phyloP scores from a whole-genome alignment of 345 rosid genomes.

The Syzygium jambos region DNA sequence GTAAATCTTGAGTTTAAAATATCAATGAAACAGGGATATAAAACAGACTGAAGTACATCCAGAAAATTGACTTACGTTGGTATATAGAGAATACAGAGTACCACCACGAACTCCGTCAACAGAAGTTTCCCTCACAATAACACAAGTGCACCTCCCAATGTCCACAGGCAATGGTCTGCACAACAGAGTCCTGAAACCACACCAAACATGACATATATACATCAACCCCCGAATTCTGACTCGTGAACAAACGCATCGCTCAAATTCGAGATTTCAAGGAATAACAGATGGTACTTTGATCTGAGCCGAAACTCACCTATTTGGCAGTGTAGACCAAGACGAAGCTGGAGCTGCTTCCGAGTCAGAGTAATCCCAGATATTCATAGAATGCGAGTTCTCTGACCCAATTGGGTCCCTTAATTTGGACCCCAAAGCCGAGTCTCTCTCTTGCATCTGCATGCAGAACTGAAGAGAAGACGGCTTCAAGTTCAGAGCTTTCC shows the following conservation, averaged over 20 bases:
- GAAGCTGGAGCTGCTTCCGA: constrained; percentile 96
- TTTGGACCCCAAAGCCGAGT: constrained; percentile 39
- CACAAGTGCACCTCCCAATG: constrained; percentile 82
- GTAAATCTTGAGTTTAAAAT: not conserved
- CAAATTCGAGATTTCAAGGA: not conserved
- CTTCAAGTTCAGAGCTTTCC: constrained; percentile 52
- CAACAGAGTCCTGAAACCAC: constrained; percentile 56
- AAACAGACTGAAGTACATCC: not conserved
- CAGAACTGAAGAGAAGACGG: constrained; percentile 71
- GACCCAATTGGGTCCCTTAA: constrained; percentile 56
- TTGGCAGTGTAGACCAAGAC: constrained; percentile 88
- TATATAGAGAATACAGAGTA: constrained; percentile 63
- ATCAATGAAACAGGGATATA: not conserved
- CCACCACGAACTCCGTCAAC: constrained; percentile 47
- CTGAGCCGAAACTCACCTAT: constrained; percentile 30
- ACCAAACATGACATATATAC: not conserved
- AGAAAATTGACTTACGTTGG: constrained; percentile 44
- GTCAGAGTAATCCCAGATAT: constrained; percentile 90
- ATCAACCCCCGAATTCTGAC: not conserved
- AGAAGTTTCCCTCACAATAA: constrained; percentile 61
- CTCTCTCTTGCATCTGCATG: constrained; percentile 72
- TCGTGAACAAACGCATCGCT: not conserved
- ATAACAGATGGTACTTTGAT: not conserved
- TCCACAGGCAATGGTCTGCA: constrained; percentile 85
- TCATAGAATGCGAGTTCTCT: constrained; percentile 57